Conservation (phyloP, 768 basidiomycete genomes). For the Lactifluus piperatus region DNA sequence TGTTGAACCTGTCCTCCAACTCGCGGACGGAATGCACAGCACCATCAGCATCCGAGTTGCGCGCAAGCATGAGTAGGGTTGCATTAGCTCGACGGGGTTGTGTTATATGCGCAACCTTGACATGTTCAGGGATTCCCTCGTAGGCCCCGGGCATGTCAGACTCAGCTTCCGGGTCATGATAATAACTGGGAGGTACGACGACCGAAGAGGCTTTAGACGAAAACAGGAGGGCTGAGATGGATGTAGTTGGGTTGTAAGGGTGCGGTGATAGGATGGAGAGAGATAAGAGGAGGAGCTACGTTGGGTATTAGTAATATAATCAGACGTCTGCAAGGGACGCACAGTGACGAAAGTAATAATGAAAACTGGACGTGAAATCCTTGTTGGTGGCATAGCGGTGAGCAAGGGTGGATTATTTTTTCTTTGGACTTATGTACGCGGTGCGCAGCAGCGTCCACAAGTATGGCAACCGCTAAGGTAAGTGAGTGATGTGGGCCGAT, state of each 20-base stretch:
- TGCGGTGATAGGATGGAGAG: background rate
- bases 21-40: conserved; percentile 59
- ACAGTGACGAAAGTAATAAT: background rate
- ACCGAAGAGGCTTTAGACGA: background rate
- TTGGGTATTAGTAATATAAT: background rate
- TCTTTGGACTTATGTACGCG: no score
- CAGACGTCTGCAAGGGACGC: background rate
- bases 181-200: background rate
- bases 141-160: background rate
- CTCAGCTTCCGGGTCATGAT: background rate
- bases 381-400: background rate
- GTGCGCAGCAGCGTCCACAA: no score
- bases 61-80: conserved; percentile 44
- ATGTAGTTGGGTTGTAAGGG: background rate
- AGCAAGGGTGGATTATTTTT: no score
- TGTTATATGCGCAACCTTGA: no score
- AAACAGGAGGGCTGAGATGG: background rate
- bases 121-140: background rate
- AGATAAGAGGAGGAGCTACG: background rate
- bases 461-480: no score
- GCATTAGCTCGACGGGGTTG: conserved; percentile 24
- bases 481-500: no score
- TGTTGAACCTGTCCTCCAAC: conserved; percentile 85
- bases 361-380: background rate
- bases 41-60: conserved; percentile 54